Conservation (phyloP, 768 basidiomycete species). For the Termitomyces sp. region DNA sequence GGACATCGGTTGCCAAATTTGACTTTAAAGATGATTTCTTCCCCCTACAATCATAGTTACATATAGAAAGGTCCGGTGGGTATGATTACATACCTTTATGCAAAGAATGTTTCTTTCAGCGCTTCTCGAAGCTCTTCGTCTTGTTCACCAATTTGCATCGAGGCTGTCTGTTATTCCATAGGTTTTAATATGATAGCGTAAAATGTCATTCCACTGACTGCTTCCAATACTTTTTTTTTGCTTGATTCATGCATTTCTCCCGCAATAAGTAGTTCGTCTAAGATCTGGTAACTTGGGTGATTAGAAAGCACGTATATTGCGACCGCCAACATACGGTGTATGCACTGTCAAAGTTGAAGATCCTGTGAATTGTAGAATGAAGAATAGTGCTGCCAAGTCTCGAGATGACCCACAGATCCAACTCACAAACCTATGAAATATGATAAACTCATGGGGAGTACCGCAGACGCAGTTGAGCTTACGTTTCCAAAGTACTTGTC, state of each 20-base stretch:
- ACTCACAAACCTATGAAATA: constrained; percentile 71
- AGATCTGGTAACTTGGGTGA: constrained; percentile 42
- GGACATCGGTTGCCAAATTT: constrained; percentile 38
- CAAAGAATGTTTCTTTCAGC: constrained; percentile 13
- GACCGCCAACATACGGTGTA: constrained; percentile 55
- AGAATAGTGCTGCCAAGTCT: neutral
- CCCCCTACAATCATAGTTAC: constrained; percentile 10
- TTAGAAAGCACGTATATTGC: neutral
- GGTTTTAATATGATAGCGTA: neutral
- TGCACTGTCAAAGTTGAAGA: constrained; percentile 97
- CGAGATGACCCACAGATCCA: constrained; percentile 67
- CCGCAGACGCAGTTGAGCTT: constrained; percentile 22
- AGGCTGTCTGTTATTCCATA: constrained; percentile 4
- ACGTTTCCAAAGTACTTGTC: constrained; percentile 82
- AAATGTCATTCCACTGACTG: constrained; percentile 14
- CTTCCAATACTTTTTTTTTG: constrained; percentile 53
- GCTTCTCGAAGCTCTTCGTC: constrained; percentile 15
- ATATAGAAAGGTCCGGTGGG: neutral
- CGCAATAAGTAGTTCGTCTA: constrained; percentile 90
- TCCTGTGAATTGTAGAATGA: constrained; percentile 36
- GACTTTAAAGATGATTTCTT: constrained; percentile 58
- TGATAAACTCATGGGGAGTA: constrained; percentile 25
- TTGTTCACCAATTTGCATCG: constrained; percentile 14
- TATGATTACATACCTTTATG: neutral
- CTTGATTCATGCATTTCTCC: constrained; percentile 95